Base-by-base conservation (phyloP, 768 basidiomycete species). In the Lactifluus subvellereus region DNA sequence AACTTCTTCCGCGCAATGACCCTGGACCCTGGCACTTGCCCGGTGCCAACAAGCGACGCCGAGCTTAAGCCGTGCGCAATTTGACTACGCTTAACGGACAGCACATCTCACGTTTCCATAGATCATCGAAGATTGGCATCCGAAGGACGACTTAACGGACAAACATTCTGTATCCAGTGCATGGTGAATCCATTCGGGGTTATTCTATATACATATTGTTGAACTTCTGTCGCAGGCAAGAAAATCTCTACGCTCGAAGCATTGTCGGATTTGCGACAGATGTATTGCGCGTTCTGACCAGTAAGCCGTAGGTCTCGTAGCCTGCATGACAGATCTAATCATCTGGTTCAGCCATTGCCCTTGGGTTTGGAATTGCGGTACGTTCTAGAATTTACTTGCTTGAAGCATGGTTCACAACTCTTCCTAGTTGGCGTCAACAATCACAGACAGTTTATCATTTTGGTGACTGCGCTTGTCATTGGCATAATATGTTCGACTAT, bases 281-380 rank as follows among this genome's bases (percentile, higher is more conserved):
- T 99, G 97, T 69, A 81, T 93, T 20, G 89, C 91, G 11, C 80
- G 94, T 52, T 91, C 87, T 70, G 97, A 99, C 71, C 97, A 99
- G 94, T 97, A 72, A 72, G 91, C 78, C 2, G 10, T 20, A 37
- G 49, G 4, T 20, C 11, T n/a, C 47, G 9, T 38, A 54, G 8
- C 61, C 40, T 48, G 8, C 22, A 42, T 14, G 8, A 58, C 56
- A 59, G 6, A 60, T 62, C 69, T 35, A 62, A 48, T 11, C 40
- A 54, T 1, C 20, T 35, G 50, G 33, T 50, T 48, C 53, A 96
- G 94, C 69, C 95, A 99, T 69, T 98, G 97, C 69, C 97, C 96
- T 1, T 99, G 97, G 97, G 87, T 98, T 18, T 99, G 95, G 95
- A 98, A 98, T 75, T 98, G 96, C 73, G 85, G 92, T 93, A 71